Base-by-base conservation (phyloP, 2,329 filamentous ascomycete genomes). In the Rasamsonia emersonii region DNA sequence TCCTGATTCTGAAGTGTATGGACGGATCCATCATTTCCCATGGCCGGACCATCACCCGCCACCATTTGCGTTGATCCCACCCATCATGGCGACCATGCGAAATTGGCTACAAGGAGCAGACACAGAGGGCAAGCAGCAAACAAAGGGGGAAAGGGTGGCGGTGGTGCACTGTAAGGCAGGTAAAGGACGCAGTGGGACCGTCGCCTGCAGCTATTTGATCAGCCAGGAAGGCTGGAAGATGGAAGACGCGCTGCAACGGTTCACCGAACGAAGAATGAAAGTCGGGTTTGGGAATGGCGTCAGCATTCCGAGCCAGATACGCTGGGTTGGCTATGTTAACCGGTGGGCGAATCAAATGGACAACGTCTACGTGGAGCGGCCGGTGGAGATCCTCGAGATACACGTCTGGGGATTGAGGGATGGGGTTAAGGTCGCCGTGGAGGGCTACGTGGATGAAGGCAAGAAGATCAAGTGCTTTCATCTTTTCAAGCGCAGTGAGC, bases 1-100 rank as follows among this genome's bases (percentile, higher is more conserved):
- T 50, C 86, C 86, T 0, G 91, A 98, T 52, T 74, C 78, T 11
- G 83, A 88, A 36, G 89, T 98, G 1, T 86, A 94, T 54, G 72
- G 76, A 19, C 73, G 88, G 3, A 79, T 96, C 42, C 75, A 81
- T 42, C 91, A 98, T 61, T 96, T 88, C 51, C 91, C 91, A 1
- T 98, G 85, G 77, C 91, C 91, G 0, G 91, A 98, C 54, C 91
- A 98, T 54, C 91, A 98, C 54, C 91, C 91, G 3, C 91, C 91
- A 32, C 91, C 91, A 0, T 98, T 98, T 50, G 72, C 77, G 14
- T 68, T 96, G 13, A 79, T 98, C 20, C 89, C 89, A 0, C 70
- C 85, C 60, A 88, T 95, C 40, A 78, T 95, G 72, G 86, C 79
- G 1, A 84, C 82, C 48, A 96, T 98, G 88, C 73, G 83, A 38